A percentile compares a stretch with the other conserved stretches of the same genome.
phyloP scores from a whole-genome alignment of 805 yeast genomes.

The Pichia sporocuriosa region DNA sequence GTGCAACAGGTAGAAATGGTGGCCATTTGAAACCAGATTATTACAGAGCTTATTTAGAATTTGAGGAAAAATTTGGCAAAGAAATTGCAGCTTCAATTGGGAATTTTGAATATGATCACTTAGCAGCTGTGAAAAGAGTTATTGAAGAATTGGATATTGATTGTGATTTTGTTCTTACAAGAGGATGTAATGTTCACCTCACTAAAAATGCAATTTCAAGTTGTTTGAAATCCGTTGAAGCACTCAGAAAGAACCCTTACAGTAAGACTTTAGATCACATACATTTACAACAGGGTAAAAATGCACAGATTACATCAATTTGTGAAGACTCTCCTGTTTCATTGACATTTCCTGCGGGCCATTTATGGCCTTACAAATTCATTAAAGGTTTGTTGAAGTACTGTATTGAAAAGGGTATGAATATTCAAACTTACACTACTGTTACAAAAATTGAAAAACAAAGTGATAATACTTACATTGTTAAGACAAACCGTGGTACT shows the following conservation, averaged over 20 bases:
- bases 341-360: slow-evolving; percentile 37
- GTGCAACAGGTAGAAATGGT: slow-evolving; percentile 44
- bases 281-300: slow-evolving; percentile 25
- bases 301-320: slow-evolving; percentile 27
- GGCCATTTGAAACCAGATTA: slow-evolving; percentile 39
- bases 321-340: slow-evolving; percentile 28
- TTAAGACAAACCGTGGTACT: slow-evolving; percentile 22
- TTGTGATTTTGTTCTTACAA: slow-evolving; percentile 33
- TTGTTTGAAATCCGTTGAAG: slow-evolving; percentile 25
- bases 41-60: slow-evolving; percentile 17
- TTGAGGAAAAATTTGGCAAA: slow-evolving; percentile 17
- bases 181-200: slow-evolving; percentile 32
- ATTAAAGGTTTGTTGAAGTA: slow-evolving; percentile 30
- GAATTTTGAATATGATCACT: slow-evolving; percentile 32
- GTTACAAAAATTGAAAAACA: slow-evolving; percentile 24
- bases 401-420: slow-evolving; percentile 31
- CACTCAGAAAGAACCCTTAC: slow-evolving; percentile 21
- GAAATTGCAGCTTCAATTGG: slow-evolving; percentile 30
- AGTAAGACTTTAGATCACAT: no score
- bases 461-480: slow-evolving; percentile 23
- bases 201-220: slow-evolving; percentile 26
- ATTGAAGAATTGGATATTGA: slow-evolving; percentile 31
- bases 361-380: slow-evolving; percentile 41
- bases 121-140: slow-evolving; percentile 28
- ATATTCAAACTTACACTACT: slow-evolving; percentile 35